phyloP scores from a whole-genome alignment of 805 yeast genomes.

The Saccharomycopsis amapae region DNA sequence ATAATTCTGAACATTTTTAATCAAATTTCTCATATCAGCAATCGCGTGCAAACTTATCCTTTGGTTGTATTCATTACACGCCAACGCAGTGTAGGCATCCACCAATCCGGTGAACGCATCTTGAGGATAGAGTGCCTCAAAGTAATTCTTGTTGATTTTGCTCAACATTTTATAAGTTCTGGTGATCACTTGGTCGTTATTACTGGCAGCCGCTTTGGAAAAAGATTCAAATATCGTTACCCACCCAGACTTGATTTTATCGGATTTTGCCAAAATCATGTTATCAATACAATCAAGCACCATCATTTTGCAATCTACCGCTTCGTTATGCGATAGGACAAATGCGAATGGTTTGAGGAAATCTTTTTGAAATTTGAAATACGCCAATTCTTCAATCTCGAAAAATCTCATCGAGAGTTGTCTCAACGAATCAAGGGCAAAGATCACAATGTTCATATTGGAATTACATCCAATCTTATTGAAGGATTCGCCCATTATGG shows the following conservation, averaged over 20 bases:
- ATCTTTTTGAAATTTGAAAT: slow-evolving; percentile 92
- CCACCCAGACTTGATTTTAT: slow-evolving; percentile 89
- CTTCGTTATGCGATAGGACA: slow-evolving; percentile 60
- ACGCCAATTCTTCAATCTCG: slow-evolving; percentile 88
- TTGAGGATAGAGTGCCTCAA: slow-evolving; percentile 57
- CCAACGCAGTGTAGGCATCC: slow-evolving; percentile 68
- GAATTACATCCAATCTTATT: slow-evolving; percentile 76
- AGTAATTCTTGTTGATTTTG: slow-evolving; percentile 53
- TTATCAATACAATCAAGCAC: slow-evolving; percentile 83
- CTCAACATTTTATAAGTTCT: slow-evolving; percentile 46
- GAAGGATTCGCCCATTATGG: slow-evolving; percentile 84
- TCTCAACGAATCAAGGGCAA: slow-evolving; percentile 90
- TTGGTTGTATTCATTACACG: slow-evolving; percentile 80
- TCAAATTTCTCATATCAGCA: slow-evolving; percentile 59
- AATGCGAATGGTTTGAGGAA: slow-evolving; percentile 86
- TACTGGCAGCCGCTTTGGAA: slow-evolving; percentile 1
- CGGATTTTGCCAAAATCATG: slow-evolving; percentile 71
- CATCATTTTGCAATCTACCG: slow-evolving; percentile 74
- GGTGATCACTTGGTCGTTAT: slow-evolving; percentile 2
- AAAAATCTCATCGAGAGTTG: slow-evolving; percentile 89
- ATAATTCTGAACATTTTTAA: slow-evolving; percentile 39
- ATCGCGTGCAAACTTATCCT: slow-evolving; percentile 74
- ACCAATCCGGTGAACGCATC: slow-evolving; percentile 66
- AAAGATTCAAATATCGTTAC: slow-evolving; percentile 56
- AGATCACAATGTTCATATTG: slow-evolving; percentile 70